Base-by-base conservation (phyloP, 2,329 filamentous ascomycete species). In the Penicillium psychrosexuale region DNA sequence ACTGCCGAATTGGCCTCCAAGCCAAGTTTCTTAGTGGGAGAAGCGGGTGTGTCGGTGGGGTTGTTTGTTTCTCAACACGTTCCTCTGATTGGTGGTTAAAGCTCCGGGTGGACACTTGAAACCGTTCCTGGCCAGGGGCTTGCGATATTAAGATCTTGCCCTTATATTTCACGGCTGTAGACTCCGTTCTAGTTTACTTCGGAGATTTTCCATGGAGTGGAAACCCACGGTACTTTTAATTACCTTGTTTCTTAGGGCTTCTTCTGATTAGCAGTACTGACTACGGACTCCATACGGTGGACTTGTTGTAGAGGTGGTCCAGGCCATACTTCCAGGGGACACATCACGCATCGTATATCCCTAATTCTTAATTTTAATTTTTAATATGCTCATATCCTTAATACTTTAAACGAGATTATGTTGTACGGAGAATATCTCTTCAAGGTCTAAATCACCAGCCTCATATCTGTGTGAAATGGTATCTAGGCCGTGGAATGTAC, bases 21-120 rank as follows among this genome's bases (percentile, higher is more conserved):
- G 62, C 60, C 64, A 63, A 61, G 61, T 60, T 61, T 58, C 36
- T 62, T 64, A 64, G 64, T 46, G 58, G 53, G 42, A 43, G 38
- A 28, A 28, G 8, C 22, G 39, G 39, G 15, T 11, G 39, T n/a
- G 2, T 13, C n/a, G n/a, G 22, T 42, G 56, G 51, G 38, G 43
- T 47, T 40, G 19, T 54, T 17, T 51, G 52, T 24, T 19, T 27
- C 17, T 8, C 3, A 3, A n/a, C 12, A 2, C 1, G 9, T 1
- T 13, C 8, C 19, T 34, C 3, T 56, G 52, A 64, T 64, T 63
- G 61, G 61, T 28, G 3, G 5, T 22, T 22, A n/a, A 33, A 34
- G 43, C 43, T 34, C 38, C 11, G 11, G 12, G 17, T 33, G n/a
- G 15, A 30, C 9, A 15, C 6, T 48, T 58, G 58, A 63, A 61